These are phyloP conservation scores for Diaporthe batatas DNA, from an alignment of 2,329 filamentous ascomycete species.

Conservation along the genomic window DNA sequence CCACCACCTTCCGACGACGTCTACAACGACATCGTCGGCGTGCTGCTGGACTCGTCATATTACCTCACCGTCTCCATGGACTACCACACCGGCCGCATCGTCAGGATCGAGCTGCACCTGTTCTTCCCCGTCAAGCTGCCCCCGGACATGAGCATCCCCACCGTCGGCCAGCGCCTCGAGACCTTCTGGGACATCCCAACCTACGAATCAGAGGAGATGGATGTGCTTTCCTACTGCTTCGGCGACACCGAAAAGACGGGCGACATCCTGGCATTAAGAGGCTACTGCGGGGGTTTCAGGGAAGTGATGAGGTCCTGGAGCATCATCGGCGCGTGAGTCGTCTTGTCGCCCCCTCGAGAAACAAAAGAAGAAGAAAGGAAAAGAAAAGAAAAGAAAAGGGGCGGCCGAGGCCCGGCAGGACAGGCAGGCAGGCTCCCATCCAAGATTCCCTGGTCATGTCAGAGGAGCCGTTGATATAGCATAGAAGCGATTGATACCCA, in stretches of 20 bases:
- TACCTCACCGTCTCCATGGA: slow-evolving; percentile 40
- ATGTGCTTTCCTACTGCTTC: slow-evolving; percentile 40
- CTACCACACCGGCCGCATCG: slow-evolving; percentile 30
- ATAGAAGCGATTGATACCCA: slow-evolving; percentile 40
- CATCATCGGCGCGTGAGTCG: slow-evolving; percentile 36
- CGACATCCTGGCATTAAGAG: slow-evolving; percentile 36
- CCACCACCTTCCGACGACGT: slow-evolving; percentile 34
- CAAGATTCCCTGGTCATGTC: not conserved
- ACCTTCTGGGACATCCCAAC: slow-evolving; percentile 39
- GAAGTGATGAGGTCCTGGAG: slow-evolving; percentile 38
- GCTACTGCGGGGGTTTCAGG: slow-evolving; percentile 40
- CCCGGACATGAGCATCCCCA: slow-evolving; percentile 39
- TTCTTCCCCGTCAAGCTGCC: slow-evolving; percentile 42
- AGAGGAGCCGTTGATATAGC: slow-evolving; percentile 29
- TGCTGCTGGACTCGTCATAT: slow-evolving; percentile 35
- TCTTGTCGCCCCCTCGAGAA: not conserved
- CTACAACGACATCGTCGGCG: slow-evolving; percentile 37
- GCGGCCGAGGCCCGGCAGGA: not conserved
- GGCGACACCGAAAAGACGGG: slow-evolving; percentile 24
- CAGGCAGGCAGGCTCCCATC: not conserved
- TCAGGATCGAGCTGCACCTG: slow-evolving; percentile 40
- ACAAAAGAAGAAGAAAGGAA: not conserved
- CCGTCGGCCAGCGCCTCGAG: slow-evolving; percentile 27
- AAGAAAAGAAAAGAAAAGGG: too few species aligned
- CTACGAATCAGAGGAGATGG: slow-evolving; percentile 39